Percentiles rank a stretch among this genome's conserved stretches.
phyloP scores from a whole-genome alignment of 2,329 filamentous ascomycete genomes.

The Aschersonia sp. region DNA sequence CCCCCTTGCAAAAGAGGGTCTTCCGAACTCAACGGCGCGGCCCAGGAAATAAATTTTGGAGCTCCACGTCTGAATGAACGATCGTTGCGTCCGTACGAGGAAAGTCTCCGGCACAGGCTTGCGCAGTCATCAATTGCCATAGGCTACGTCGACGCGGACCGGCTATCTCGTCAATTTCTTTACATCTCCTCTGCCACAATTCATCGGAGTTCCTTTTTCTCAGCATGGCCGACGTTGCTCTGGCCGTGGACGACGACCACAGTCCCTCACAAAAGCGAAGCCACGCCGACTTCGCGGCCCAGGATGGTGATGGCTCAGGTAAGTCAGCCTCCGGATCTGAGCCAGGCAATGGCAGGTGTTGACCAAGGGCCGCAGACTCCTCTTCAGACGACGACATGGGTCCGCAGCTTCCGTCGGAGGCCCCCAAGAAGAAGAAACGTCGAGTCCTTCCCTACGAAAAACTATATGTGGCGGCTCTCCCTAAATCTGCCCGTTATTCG shows the following conservation, averaged over 20 bases:
- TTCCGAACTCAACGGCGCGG: no score
- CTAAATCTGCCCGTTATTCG: constrained; percentile 68
- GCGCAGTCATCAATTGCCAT: not conserved
- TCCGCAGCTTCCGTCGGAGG: constrained; percentile 70
- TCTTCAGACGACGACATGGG: constrained; percentile 90
- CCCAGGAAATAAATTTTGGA: not conserved
- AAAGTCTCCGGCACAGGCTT: not conserved
- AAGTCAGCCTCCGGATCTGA: constrained; percentile 6
- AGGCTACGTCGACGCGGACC: no score
- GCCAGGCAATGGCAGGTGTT: not conserved
- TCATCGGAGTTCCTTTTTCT: no score
- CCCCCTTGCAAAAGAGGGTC: no score
- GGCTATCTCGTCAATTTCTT: no score
- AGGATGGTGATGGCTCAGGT: constrained; percentile 30
- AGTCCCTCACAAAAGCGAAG: constrained; percentile 30
- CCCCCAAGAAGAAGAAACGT: constrained; percentile 85
- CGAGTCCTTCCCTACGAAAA: constrained; percentile 87
- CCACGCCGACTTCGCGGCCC: constrained; percentile 37
- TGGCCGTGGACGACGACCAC: constrained; percentile 20
- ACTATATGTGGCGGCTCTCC: constrained; percentile 82
- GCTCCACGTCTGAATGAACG: not conserved
- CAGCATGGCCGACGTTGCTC: constrained; percentile 1
- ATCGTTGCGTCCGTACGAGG: not conserved
- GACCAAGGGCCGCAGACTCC: constrained; percentile 28
- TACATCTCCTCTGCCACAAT: no score